phyloP scores from a whole-genome alignment of 2,329 filamentous ascomycete genomes.

The Ceratocystiopsis minuta region DNA sequence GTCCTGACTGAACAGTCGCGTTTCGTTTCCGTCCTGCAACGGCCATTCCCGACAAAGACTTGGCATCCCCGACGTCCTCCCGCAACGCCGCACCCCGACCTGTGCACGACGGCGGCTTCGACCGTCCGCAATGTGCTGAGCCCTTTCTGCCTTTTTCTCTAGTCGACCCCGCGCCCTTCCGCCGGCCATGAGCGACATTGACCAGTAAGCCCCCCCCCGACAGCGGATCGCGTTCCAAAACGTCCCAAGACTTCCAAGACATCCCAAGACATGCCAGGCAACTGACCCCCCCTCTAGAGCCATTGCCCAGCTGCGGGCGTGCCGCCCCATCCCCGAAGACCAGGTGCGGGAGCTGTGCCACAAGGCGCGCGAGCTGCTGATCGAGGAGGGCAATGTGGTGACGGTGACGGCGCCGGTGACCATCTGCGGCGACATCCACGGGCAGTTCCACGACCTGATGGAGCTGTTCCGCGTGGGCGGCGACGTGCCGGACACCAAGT shows the following conservation, averaged over 20 bases:
- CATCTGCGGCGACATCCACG: constrained; percentile 94
- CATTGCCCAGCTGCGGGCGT: constrained; percentile 87
- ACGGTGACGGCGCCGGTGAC: constrained; percentile 89
- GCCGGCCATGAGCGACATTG: constrained; percentile 71
- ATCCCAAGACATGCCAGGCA: no score
- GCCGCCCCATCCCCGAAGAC: constrained; percentile 84
- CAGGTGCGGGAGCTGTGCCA: constrained; percentile 95
- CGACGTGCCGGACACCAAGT: constrained; percentile 88
- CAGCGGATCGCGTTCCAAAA: not conserved
- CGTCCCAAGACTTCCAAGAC: no score
- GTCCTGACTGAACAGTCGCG: no score
- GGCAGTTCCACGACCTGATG: constrained; percentile 94
- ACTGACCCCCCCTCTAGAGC: constrained; percentile 38
- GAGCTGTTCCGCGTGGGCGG: constrained; percentile 88
- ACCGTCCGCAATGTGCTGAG: no score
- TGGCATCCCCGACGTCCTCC: no score
- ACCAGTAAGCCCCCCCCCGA: constrained; percentile 70
- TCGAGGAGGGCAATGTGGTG: constrained; percentile 95
- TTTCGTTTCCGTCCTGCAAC: no score
- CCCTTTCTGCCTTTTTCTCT: no score
- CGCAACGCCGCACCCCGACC: no score
- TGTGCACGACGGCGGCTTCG: no score
- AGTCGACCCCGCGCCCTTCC: no score
- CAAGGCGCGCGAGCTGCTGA: constrained; percentile 86
- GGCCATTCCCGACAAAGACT: no score